phyloP scores from a whole-genome alignment of 2,329 filamentous ascomycete species.

The Diplodia corticola region DNA sequence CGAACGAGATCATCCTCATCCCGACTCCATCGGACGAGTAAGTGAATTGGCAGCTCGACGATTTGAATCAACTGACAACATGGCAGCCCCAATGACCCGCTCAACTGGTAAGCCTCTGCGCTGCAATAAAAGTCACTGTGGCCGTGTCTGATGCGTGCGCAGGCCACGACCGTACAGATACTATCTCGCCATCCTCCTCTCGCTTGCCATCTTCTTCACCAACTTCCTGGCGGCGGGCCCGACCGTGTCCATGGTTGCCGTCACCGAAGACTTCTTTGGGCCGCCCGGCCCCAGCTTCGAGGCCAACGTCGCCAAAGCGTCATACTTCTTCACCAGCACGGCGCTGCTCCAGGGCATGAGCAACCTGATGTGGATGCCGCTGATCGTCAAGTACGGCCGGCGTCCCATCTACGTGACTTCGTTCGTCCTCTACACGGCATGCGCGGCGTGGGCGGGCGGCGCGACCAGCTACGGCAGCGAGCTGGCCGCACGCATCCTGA shows the following conservation, averaged over 20 bases:
- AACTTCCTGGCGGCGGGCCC: constrained; percentile 60
- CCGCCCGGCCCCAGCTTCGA: constrained; percentile 34
- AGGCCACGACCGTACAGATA: constrained; percentile 47
- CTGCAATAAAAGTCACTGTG: background rate
- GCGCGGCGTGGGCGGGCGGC: constrained; percentile 29
- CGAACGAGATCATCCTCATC: constrained; percentile 53
- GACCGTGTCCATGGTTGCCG: constrained; percentile 52
- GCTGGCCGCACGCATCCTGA: constrained; percentile 50
- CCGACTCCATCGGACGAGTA: constrained; percentile 46
- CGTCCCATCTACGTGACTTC: constrained; percentile 36
- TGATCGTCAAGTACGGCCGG: constrained; percentile 41
- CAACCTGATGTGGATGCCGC: constrained; percentile 41
- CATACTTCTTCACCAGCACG: constrained; percentile 57
- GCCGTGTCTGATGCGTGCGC: background rate
- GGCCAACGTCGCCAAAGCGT: constrained; percentile 44
- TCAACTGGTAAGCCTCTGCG: constrained; percentile 52
- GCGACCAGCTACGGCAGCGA: constrained; percentile 28
- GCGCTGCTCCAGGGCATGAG: constrained; percentile 51
- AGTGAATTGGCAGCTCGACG: background rate
- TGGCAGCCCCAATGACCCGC: constrained; percentile 50
- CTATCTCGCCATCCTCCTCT: constrained; percentile 54
- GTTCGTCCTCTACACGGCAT: constrained; percentile 29
- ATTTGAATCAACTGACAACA: constrained; percentile 36
- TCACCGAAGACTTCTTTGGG: constrained; percentile 48
- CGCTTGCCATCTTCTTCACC: constrained; percentile 56